Evolutionary conservation across 1,139 yeast species (phyloP).

Genomic region (Zygoascus hellenicus): DNA sequence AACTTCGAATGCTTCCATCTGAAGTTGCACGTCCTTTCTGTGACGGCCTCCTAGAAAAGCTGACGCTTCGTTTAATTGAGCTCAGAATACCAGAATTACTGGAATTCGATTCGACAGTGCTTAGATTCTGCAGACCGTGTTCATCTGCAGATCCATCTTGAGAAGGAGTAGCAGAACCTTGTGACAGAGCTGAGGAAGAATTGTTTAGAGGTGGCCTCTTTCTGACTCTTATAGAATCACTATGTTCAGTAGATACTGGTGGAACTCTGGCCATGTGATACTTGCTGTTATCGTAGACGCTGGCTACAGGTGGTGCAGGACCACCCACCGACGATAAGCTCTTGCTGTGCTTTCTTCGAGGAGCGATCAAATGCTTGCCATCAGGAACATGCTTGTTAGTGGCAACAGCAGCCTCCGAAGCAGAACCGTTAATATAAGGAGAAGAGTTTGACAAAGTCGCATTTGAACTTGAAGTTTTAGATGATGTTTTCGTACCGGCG

Average conservation of each 20-base stretch:
- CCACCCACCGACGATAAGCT: conserved; percentile 30
- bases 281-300: not conserved
- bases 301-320: not conserved
- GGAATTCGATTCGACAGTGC: conserved; percentile 5
- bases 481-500: too few species aligned
- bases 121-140: not conserved
- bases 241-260: not conserved
- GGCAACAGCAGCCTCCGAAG: not conserved
- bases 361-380: conserved; percentile 8
- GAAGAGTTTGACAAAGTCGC: not conserved
- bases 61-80: conserved; percentile 22
- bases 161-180: not conserved
- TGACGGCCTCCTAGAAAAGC: conserved; percentile 20
- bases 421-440: conserved; percentile 2
- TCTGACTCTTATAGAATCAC: not conserved
- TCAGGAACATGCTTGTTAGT: conserved; percentile 1
- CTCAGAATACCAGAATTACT: conserved; percentile 15
- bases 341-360: conserved; percentile 29
- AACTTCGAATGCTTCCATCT: not conserved
- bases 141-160: too few species aligned
- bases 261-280: too few species aligned
- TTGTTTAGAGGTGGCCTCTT: not conserved
- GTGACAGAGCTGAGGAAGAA: not conserved
- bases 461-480: too few species aligned
- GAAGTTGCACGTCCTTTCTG: conserved; percentile 21